Evolutionary conservation across 2,329 filamentous ascomycete species (phyloP), one percentile per base, ranked within the genome.

Genomic region (Fusarium sp.): DNA sequence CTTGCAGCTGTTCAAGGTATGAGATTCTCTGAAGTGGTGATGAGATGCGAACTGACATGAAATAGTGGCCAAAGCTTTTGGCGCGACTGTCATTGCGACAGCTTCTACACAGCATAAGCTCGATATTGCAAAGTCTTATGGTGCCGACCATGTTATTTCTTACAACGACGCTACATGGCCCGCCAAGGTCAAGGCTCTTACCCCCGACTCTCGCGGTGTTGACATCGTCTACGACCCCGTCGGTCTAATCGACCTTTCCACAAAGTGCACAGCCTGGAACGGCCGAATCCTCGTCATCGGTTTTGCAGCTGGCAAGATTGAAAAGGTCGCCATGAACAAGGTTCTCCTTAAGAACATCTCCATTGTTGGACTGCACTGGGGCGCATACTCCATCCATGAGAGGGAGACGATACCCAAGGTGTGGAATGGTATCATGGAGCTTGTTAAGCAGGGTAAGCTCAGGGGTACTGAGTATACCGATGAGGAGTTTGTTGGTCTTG

Each of bases 171-270:
- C 85, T 4, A 83, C 86, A 60, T 91, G 92, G 86, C 87, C 89
- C n/a, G 84, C 86, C 4, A 81, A 90, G 68, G 94, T 98, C 52
- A 93, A 93, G 84, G 90, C 89, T 74, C 82, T 98, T 65, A 95
- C 92, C 8, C 93, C 93, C 0, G 89, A 90, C 70, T 88, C 88
- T 3, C 81, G 84, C 47, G 90, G 94, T 15, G 95, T 97, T 22
- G 95, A 98, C 81, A 94, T 98, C 56, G 95, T 98, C 27, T 98
- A 94, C 83, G 95, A 98, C 81, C 94, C 95, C 17, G 95, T 98
- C 2, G 95, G 95, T 2, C 84, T 98, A 79, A 93, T 98, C 54
- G 94, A 97, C 73, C 88, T 90, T 79, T 94, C 91, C 75, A 93
- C 95, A 75, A 97, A 97, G 83, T 98, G 95, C 83, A 93, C 92